Conservation (phyloP, 768 basidiomycete genomes). For the Serendipita sp. region DNA sequence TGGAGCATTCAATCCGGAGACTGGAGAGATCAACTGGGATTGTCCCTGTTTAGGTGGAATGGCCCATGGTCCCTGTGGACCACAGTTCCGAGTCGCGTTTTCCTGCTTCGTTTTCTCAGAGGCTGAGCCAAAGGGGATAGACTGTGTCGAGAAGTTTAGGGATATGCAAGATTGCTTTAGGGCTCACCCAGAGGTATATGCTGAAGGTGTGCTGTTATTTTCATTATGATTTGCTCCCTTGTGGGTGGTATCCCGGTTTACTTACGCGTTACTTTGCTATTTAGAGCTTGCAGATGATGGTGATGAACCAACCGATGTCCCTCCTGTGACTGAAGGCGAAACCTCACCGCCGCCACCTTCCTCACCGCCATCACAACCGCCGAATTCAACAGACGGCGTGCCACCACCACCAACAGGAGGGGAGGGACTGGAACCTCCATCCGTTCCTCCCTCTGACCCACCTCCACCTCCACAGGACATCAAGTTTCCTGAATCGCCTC, state of each 20-base stretch:
- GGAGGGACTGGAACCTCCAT: not conserved
- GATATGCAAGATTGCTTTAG: constrained; percentile 97
- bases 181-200: constrained; percentile 89
- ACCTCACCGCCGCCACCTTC: not conserved
- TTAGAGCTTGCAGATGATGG: constrained; percentile 2
- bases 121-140: constrained; percentile 90
- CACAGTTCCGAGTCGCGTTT: constrained; percentile 87
- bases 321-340: not conserved
- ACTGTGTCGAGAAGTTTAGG: constrained; percentile 96
- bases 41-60: constrained; percentile 98
- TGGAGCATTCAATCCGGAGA: constrained; percentile 84
- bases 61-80: constrained; percentile 93
- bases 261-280: not conserved
- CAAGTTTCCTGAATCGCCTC: not conserved
- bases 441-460: not conserved
- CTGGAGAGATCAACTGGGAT: constrained; percentile 99
- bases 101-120: constrained; percentile 93
- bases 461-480: not conserved
- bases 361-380: not conserved
- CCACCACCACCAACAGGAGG: not conserved
- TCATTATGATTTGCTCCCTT: no score
- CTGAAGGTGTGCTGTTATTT: constrained; percentile 52
- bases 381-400: not conserved
- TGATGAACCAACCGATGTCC: not conserved
- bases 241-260: not conserved